Conservation (phyloP, 169 alveolate species). For the Sarcocystis neurona region DNA sequence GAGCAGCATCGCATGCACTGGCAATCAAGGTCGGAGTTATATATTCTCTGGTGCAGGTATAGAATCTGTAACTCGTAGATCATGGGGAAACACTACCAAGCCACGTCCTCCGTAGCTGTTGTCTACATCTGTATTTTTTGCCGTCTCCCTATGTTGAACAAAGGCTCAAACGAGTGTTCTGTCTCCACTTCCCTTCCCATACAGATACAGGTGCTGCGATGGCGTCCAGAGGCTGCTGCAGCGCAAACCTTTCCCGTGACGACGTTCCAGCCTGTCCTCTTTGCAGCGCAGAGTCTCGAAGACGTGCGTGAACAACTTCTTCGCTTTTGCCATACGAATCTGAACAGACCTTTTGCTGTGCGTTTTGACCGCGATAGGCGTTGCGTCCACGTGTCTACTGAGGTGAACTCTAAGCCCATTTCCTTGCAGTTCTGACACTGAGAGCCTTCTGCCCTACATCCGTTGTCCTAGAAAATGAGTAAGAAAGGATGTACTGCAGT, state of each 20-base stretch:
- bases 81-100: too few species aligned
- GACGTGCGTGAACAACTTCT: conserved; percentile 38
- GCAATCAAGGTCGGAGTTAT: too few species aligned
- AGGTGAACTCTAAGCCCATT: neutral
- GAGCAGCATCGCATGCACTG: too few species aligned
- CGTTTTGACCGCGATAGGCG: conserved; percentile 22
- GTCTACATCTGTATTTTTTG: too few species aligned
- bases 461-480: neutral
- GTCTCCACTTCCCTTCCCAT: conserved; percentile 13
- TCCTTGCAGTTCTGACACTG: neutral
- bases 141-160: too few species aligned
- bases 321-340: neutral
- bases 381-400: neutral
- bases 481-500: too few species aligned
- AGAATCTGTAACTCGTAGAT: too few species aligned
- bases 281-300: conserved; percentile 57
- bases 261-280: conserved; percentile 78
- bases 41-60: too few species aligned
- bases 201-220: conserved; percentile 33
- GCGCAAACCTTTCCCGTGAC: conserved; percentile 75
- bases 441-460: neutral
- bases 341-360: conserved; percentile 48
- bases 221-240: conserved; percentile 67
- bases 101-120: too few species aligned
- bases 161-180: neutral